Base-by-base conservation (phyloP, 306 rosid species). In the Medicago arabica region DNA sequence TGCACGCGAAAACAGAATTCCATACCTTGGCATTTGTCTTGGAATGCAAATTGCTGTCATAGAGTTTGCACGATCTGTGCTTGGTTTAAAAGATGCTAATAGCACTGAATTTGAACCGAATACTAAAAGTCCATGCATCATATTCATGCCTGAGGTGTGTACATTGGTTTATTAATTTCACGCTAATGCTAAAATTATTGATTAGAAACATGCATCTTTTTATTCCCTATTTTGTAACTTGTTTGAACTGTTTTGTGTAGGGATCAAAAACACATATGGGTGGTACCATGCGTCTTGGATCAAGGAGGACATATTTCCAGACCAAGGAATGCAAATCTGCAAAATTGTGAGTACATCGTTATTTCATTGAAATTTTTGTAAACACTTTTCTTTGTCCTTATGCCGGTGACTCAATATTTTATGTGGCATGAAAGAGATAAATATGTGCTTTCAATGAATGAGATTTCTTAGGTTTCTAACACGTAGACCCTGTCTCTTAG, bases 261-360 rank as follows among this genome's bases (percentile, higher is more conserved):
- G 98, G 97, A 63, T 95, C 98, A 6, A 95, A 84, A 81, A 90
- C 98, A 44, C 97, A 90, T 15, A 92, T 95, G 98, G 98, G 97
- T 49, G 98, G 92, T 3, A 95, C 98, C 31, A 95, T 95, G 98
- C 96, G 98, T 16, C 87, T 92, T 43, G 98, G 98, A 62, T 95
- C 96, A 41, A 86, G 97, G 86, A 95, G 85, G 83, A 95, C 98
- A 12, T 86, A 69, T 81, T 92, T 95, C 76, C 90, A 89, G 18
- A 77, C 78, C 57, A 78, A 68, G 70, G 93, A 86, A 74, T 89
- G 89, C 89, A 90, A 87, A 83, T 90, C 98, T 76, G 92, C 97
- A 51, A 95, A 85, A 81, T 69, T 95, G 98, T 95, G 78, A 88
- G 97, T 75, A 13, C 43, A 13, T 43, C 75, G 58, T 57, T 36